Evolutionary conservation across 257 asterid genomes (phyloP), one percentile per base, ranked within the genome.

Genomic region (Hygrophila difformis): DNA sequence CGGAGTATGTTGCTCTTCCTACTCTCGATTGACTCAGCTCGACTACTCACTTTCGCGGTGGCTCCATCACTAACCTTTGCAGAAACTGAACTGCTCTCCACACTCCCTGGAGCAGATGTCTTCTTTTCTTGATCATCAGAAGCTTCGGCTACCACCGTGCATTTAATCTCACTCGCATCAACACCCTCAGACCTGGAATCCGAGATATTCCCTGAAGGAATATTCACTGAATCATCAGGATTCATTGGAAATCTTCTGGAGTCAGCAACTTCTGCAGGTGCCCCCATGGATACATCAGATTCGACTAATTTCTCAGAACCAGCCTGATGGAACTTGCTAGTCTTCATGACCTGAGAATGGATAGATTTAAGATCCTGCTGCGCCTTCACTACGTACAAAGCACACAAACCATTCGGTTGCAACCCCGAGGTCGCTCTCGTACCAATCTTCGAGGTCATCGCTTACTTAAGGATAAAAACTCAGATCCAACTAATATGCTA

Each of bases 371-470:
- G 12, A 33, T 33, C 37, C 6, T 33, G 8, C 6, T 33, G 8
- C 2, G 37, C 37, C 37, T 61, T 70, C 46, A 49, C 28, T 28
- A 60, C 56, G 35, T 76, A 63, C 41, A 48, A 74, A 56, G 62
- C 58, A 36, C 67, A 61, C 43, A 59, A 48, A 19, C 65, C 48
- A 36, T 74, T 65, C 37, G 49, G 71, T 38, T 59, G 82, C 61
- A 47, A 57, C 34, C 59, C 87, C 51, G 52, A 7, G 5, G 75
- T 76, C 56, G 69, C 58, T 61, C 69, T 73, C 19, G 66, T 35
- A 49, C 65, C 70, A 58, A 76, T 68, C 61, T 77, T 79, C 36
- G 93, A 64, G 57, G 95, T 84, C 95, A 84, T 84, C 37, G 12
- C 37, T 5, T 26, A 26, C 7, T 3, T 26, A 3, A 3, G 8